These are phyloP conservation scores for Seiridium cupressi DNA, from an alignment of 2,329 filamentous ascomycete genomes.

Conservation along the genomic window DNA sequence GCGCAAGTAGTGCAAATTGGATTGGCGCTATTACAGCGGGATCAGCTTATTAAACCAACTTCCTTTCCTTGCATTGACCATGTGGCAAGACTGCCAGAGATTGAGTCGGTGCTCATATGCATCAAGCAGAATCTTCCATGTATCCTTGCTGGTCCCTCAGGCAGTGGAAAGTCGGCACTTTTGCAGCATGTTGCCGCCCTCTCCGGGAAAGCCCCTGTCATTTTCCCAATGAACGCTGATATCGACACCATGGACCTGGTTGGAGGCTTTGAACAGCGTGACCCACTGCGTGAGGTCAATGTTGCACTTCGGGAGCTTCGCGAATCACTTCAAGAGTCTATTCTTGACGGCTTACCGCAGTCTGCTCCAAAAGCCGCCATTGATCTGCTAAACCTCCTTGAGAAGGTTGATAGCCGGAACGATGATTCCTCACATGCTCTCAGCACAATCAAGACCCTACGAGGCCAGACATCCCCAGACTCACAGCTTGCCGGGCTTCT, in stretches of 20 bases:
- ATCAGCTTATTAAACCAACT: conserved; percentile 50
- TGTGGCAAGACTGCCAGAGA: conserved; percentile 61
- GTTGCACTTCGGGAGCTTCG: conserved; percentile 45
- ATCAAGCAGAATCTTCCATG: conserved; percentile 85
- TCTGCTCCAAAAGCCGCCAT: conserved; percentile 46
- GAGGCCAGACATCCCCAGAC: conserved; percentile 38
- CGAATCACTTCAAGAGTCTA: conserved; percentile 42
- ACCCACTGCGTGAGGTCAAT: conserved; percentile 72
- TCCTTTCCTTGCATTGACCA: conserved; percentile 49
- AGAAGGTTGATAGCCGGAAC: conserved; percentile 36
- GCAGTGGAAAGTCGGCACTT: conserved; percentile 81
- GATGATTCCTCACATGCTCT: conserved; percentile 36
- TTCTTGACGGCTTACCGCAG: conserved; percentile 47
- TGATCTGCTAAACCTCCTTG: conserved; percentile 49
- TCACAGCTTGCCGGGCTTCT: conserved; percentile 47
- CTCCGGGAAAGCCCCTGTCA: conserved; percentile 72
- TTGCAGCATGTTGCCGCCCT: conserved; percentile 78
- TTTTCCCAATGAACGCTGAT: conserved; percentile 89
- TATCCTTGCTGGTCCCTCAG: conserved; percentile 82
- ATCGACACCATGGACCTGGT: conserved; percentile 97
- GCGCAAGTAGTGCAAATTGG: conserved; percentile 73
- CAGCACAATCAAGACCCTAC: conserved; percentile 36
- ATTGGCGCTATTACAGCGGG: conserved; percentile 66
- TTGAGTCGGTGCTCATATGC: conserved; percentile 86
- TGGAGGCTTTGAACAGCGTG: conserved; percentile 93